Base-by-base conservation (phyloP, 2,329 filamentous ascomycete species). In the Aspergillus intermedius region DNA sequence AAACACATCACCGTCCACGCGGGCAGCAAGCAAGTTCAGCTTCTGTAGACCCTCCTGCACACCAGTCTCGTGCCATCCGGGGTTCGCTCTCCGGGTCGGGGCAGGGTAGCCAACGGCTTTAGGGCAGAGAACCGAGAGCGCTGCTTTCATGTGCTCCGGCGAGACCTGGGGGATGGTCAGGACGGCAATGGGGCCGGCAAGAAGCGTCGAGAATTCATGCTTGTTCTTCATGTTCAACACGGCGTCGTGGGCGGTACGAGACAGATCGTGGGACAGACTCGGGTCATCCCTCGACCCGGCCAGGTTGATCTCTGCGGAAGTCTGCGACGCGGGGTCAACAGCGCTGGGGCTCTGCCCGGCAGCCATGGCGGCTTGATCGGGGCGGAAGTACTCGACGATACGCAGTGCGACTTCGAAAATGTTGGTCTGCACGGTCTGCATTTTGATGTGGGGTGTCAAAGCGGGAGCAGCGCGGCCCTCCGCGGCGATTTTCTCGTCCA, bases 21-120 rank as follows among this genome's bases (percentile, higher is more conserved):
- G 79, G 12, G 91, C 91, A 46, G 90, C 93, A 12, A 98, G 73
- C 30, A 98, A 72, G 67, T 95, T 77, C 54, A 98, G 72, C 73
- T 98, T 98, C 62, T 89, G 83, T 58, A 98, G 67, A 6, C 87
- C 93, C 55, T 75, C 81, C 70, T 96, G 91, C 47, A 91, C 88
- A 1, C 77, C 69, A 0, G 82, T 77, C 48, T 96, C 91, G 67
- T 95, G 80, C 70, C 90, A 95, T 10, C 84, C 83, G 0, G 91
- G 90, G 60, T 80, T 88, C 59, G 81, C 84, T 67, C 79, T 85
- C 52, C 88, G 79, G 45, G 81, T 82, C 1, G 91, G 91, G 3
- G 88, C 83, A 0, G 90, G 85, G 67, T 95, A 97, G 5, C 79
- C 74, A 3, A 82, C 80, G 1, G 83, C 73, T 49, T 80, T 81